These are phyloP conservation scores for Nicotiana otophora DNA, from an alignment of 257 asterid species.

Conservation along the genomic window DNA sequence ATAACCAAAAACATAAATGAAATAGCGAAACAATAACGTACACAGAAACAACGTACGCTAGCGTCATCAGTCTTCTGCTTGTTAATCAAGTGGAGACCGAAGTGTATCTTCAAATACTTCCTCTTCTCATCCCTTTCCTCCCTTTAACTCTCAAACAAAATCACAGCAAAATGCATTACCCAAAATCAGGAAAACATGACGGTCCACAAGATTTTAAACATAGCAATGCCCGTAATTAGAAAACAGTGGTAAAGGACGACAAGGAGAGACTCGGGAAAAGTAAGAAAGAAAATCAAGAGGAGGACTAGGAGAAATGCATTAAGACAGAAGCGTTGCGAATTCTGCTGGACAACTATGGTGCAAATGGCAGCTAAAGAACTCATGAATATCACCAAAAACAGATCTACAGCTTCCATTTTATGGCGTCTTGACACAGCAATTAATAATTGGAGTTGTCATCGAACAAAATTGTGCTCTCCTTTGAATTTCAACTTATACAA, in stretches of 20 bases:
- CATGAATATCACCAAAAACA: not conserved
- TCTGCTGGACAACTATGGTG: not conserved
- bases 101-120: too few relatives aligned
- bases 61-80: too few relatives aligned
- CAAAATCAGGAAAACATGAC: not conserved
- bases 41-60: too few relatives aligned
- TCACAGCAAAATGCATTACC: not conserved
- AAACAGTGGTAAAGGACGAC: not conserved
- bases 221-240: not conserved
- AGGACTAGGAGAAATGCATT: not conserved
- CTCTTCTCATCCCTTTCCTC: too few relatives aligned
- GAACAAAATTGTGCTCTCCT: not conserved
- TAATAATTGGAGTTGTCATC: not conserved
- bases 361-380: not conserved
- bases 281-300: not conserved
- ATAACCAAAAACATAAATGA: too few relatives aligned
- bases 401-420: constrained; percentile 1
- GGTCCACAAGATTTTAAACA: not conserved
- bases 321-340: not conserved
- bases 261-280: not conserved
- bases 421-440: not conserved
- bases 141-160: not conserved
- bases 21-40: too few relatives aligned
- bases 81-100: too few relatives aligned
- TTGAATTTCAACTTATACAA: not conserved